Conservation (phyloP, 2,329 filamentous ascomycete species). For the Corynespora cassiicola region DNA sequence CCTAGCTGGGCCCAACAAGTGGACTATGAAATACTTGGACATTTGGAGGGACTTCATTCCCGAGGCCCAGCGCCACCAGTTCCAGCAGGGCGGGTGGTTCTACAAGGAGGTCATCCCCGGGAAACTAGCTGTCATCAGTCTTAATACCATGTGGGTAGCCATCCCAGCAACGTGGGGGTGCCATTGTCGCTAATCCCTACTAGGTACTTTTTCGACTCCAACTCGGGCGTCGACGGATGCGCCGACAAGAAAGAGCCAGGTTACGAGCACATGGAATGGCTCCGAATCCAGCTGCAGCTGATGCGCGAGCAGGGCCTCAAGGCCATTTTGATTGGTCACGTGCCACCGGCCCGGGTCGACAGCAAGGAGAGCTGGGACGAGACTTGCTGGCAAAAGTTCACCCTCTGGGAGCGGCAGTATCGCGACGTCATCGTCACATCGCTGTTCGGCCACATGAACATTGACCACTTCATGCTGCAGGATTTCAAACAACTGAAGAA, state of each 20-base stretch:
- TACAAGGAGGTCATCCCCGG: conserved; percentile 88
- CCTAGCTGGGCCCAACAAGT: conserved; percentile 81
- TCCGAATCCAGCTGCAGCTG: conserved; percentile 85
- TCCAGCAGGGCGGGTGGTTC: conserved; percentile 94
- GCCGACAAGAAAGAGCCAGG: conserved; percentile 79
- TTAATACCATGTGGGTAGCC: conserved; percentile 76
- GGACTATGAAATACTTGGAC: conserved; percentile 77
- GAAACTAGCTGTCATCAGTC: conserved; percentile 85
- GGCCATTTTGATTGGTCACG: conserved; percentile 91
- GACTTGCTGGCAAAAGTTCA: conserved; percentile 98
- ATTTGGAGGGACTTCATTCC: conserved; percentile 91
- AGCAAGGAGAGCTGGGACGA: conserved; percentile 93
- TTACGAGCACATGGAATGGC: conserved; percentile 95
- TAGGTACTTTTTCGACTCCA: conserved; percentile 87
- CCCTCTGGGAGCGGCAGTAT: conserved; percentile 87
- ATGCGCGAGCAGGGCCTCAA: conserved; percentile 87
- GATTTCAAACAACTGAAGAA: conserved; percentile 80
- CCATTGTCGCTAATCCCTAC: conserved; percentile 10
- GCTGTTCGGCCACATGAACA: conserved; percentile 96
- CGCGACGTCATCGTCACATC: conserved; percentile 84
- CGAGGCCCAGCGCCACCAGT: conserved; percentile 88
- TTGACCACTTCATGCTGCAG: conserved; percentile 94
- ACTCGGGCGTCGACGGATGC: conserved; percentile 93
- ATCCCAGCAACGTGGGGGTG: neutral
- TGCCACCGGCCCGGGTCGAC: conserved; percentile 85